These are phyloP conservation scores for Pelagophyceae sp. DNA, from an alignment of 352 stramenopile genomes.

Conservation along the genomic window DNA sequence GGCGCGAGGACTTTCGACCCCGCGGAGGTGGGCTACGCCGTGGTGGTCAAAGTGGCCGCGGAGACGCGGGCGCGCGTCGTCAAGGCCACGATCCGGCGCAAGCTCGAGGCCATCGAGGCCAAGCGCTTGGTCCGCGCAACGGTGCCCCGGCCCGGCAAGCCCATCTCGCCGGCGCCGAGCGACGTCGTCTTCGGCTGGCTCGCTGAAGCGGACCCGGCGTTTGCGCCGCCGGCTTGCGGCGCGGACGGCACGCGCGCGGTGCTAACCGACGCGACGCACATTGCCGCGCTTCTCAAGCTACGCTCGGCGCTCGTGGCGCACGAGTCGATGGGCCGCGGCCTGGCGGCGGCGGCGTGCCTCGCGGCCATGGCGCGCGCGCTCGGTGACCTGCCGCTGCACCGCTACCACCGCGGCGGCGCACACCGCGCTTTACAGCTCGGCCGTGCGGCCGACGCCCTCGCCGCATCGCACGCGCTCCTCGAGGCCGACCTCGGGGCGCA, in stretches of 20 bases:
- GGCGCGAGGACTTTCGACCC: neutral
- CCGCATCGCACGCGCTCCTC: neutral
- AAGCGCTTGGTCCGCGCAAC: no score
- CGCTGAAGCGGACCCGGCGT: no score
- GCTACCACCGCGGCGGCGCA: neutral
- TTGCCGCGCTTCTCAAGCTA: neutral
- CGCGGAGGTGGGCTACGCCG: no score
- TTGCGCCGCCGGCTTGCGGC: no score
- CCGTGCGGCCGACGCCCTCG: neutral
- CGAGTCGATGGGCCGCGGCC: neutral
- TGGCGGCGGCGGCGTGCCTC: neutral
- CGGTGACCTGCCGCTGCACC: neutral
- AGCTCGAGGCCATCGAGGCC: no score
- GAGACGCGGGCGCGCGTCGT: no score
- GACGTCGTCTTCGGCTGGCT: neutral
- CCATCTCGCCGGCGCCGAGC: neutral
- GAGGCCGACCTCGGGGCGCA: neutral
- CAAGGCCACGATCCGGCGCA: no score
- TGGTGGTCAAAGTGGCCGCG: no score
- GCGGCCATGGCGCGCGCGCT: neutral
- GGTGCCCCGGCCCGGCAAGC: neutral
- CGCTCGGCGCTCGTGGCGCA: neutral
- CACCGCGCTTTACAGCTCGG: neutral
- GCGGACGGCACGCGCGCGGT: no score
- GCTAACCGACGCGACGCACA: neutral